Evolutionary conservation across 129 eudicot species (phyloP).

Genomic region (Logfia minima): DNA sequence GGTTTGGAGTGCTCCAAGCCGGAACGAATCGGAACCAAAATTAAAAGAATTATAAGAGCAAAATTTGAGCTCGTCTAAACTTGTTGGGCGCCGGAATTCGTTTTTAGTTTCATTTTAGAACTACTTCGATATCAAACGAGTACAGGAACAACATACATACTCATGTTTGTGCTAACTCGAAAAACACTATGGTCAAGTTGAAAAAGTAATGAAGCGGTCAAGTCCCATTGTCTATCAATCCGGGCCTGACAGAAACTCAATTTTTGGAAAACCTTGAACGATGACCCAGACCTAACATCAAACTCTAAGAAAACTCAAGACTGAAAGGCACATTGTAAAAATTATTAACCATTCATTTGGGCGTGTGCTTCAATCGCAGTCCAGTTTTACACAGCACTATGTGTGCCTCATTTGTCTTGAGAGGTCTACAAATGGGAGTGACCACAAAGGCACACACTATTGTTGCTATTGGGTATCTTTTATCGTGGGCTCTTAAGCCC

Average conservation of each 20-base stretch:
- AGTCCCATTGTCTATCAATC: no score
- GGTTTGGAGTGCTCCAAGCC: no score
- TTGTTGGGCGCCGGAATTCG: no score
- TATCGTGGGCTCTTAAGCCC: slow-evolving; percentile 53
- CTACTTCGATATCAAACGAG: not conserved
- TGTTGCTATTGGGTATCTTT: slow-evolving; percentile 45
- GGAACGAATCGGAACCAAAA: no score
- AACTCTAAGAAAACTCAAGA: not conserved
- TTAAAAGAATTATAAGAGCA: no score
- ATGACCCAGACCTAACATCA: not conserved
- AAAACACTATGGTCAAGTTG: not conserved
- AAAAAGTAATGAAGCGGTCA: not conserved
- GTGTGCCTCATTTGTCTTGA: slow-evolving; percentile 3
- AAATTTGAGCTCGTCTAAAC: no score
- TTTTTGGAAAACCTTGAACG: not conserved
- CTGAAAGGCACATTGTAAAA: not conserved
- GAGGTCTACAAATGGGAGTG: slow-evolving; percentile 12
- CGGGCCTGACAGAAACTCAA: no score
- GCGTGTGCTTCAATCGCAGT: not conserved
- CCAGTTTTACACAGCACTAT: slow-evolving; percentile 2
- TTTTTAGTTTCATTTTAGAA: not conserved
- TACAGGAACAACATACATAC: no score
- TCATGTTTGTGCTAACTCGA: not conserved
- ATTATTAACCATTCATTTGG: not conserved
- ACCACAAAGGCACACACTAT: not conserved